Evolutionary conservation across 768 basidiomycete species (phyloP), one percentile per base, ranked within the genome.

Genomic region (Lactifluus subvellereus): DNA sequence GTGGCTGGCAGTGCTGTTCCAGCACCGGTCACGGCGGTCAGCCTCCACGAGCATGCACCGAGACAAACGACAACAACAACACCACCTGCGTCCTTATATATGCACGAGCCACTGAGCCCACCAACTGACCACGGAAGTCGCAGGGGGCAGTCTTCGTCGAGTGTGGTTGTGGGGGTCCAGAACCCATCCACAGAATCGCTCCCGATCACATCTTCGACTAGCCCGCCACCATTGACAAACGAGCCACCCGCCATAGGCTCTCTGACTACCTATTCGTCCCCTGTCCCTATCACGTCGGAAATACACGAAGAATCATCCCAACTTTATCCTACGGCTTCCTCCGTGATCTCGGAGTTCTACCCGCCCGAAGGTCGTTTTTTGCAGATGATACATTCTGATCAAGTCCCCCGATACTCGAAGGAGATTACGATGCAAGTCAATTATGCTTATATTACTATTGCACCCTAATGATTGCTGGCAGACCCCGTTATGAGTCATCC

Each of bases 371-470:
- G 40, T 51, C 59, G 58, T 3, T 10, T 45, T 11, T 0, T 64
- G 3, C 40, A 50, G 18, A 7, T 56, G 6, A 51, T 64, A 42
- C 10, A 64, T 13, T 60, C 63, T 10, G 63, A 64, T 13, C 58
- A 64, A 51, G 35, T 64, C 8, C 58, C 63, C 13, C 47, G 63
- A 50, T 64, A 64, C 54, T 9, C 40, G 14, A 54, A 56, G 40
- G 6, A 38, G 18, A 20, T 18, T 33, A 51, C 10, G 14, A 51
- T 64, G 63, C 7, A 51, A 55, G 59, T 60, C 27, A 18, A 7
- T 5, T 0, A 14, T 38, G 9, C 7, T 27, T 2, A 18, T 51
- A 4, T 1, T 6, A 0, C 7, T 18, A 32, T n/a, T 33, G 4
- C 16, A 40, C 27, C 14, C 30, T 54, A 43, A 47, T 20, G 3